phyloP scores from a whole-genome alignment of 352 stramenopile genomes.

The Poterioochromonas sp. region DNA sequence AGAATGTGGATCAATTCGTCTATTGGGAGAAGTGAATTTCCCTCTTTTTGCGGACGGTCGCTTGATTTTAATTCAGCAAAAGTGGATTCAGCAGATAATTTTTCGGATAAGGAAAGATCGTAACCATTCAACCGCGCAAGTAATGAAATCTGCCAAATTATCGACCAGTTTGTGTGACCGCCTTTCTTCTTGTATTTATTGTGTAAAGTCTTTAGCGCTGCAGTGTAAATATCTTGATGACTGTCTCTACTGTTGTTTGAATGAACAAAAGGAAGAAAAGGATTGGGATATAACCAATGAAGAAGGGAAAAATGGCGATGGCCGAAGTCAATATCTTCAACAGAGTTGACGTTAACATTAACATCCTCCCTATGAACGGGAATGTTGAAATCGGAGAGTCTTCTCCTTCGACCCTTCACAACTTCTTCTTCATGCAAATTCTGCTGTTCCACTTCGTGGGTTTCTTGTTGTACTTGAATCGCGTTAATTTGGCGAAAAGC shows the following conservation, averaged over 20 bases:
- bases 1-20: too few relatives aligned
- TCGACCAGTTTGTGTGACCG: background rate
- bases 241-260: background rate
- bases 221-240: background rate
- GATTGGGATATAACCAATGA: slow-evolving; percentile 9
- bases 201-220: background rate
- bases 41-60: too few relatives aligned
- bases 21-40: too few relatives aligned
- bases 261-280: background rate
- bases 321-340: background rate
- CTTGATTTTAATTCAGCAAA: background rate
- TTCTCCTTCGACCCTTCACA: too few relatives aligned
- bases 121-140: background rate
- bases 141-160: background rate
- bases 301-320: slow-evolving; percentile 11
- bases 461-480: too few relatives aligned
- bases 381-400: too few relatives aligned
- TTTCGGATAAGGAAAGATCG: too few relatives aligned
- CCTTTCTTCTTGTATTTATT: background rate
- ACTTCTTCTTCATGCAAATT: too few relatives aligned
- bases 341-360: background rate
- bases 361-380: too few relatives aligned
- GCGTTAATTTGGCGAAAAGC: too few relatives aligned
- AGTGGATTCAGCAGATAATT: background rate
- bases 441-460: too few relatives aligned